These are phyloP conservation scores for Avena insularis DNA, from an alignment of 176 grass and related monocot species.

Conservation along the genomic window DNA sequence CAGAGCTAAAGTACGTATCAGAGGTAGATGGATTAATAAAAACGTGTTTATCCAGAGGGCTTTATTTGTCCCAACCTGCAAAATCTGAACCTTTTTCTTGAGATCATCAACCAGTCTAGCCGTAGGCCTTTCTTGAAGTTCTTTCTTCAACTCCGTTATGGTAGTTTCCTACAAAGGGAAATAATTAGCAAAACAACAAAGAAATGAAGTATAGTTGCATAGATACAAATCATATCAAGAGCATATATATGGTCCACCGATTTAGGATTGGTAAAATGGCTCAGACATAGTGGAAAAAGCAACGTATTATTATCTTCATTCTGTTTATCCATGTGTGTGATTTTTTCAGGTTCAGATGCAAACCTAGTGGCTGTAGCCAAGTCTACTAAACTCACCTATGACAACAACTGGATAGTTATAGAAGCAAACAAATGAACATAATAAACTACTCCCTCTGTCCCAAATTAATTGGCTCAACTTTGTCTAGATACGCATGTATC, in stretches of 20 bases:
- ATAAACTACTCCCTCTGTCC: neutral
- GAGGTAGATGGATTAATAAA: conserved; percentile 20
- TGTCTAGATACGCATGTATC: no score
- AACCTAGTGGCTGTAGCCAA: conserved; percentile 17
- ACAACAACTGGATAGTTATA: neutral
- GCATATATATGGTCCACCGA: conserved; percentile 18
- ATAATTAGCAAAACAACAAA: conserved; percentile 29
- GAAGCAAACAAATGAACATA: conserved; percentile 25
- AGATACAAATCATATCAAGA: conserved; percentile 37
- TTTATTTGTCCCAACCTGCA: conserved; percentile 66
- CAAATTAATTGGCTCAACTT: no score
- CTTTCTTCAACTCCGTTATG: conserved; percentile 79
- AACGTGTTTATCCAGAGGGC: neutral
- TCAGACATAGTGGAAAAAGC: conserved; percentile 12
- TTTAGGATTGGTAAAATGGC: neutral
- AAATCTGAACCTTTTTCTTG: conserved; percentile 96
- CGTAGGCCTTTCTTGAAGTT: conserved; percentile 95
- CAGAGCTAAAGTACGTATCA: neutral
- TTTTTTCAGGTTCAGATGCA: conserved; percentile 20
- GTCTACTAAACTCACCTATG: conserved; percentile 26
- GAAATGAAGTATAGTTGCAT: conserved; percentile 19
- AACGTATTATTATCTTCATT: conserved; percentile 21
- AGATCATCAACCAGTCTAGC: conserved; percentile 94
- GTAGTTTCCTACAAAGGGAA: conserved; percentile 73
- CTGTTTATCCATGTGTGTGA: neutral